A percentile compares a stretch with the other conserved stretches of the same genome.
These are phyloP conservation scores for Quillaja saponaria DNA, from an alignment of 306 rosid genomes.

Conservation along the genomic window DNA sequence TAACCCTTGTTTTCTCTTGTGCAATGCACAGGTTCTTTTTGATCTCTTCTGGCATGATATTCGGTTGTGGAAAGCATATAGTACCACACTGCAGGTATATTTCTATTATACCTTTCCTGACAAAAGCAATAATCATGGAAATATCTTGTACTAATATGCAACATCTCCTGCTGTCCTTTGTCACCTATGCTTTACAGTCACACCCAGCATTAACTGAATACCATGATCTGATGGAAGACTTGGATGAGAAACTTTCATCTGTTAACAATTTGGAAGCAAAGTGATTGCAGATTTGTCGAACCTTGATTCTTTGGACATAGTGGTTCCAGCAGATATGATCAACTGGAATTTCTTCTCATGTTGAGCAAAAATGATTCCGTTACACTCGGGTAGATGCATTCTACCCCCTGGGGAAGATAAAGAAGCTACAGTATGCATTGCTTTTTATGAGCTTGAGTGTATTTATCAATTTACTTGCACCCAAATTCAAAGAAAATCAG, in stretches of 20 bases:
- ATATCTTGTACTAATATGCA: neutral
- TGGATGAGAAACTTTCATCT: conserved; percentile 70
- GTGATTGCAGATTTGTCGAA: conserved; percentile 27
- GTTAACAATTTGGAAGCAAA: conserved; percentile 43
- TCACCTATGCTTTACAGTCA: conserved; percentile 46
- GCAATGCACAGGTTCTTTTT: conserved; percentile 67
- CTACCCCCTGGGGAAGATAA: conserved; percentile 26
- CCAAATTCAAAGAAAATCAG: conserved; percentile 28
- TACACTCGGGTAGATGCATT: conserved; percentile 25
- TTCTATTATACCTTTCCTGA: conserved; percentile 11
- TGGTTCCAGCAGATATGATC: conserved; percentile 32
- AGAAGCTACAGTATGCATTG: conserved; percentile 20
- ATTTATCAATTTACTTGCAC: conserved; percentile 16
- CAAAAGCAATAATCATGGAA: conserved; percentile 13
- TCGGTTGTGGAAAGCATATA: conserved; percentile 85
- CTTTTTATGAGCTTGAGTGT: conserved; percentile 23
- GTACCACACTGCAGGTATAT: conserved; percentile 74
- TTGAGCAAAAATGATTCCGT: neutral
- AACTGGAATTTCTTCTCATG: conserved; percentile 19
- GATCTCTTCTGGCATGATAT: conserved; percentile 78
- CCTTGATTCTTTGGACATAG: conserved; percentile 21
- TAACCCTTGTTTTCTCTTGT: conserved; percentile 22
- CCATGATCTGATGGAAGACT: conserved; percentile 75
- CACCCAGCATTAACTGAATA: conserved; percentile 64
- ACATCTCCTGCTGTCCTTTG: conserved; percentile 5